Conservation (phyloP, 2,329 filamentous ascomycete genomes). For the Fusarium anthophilum region DNA sequence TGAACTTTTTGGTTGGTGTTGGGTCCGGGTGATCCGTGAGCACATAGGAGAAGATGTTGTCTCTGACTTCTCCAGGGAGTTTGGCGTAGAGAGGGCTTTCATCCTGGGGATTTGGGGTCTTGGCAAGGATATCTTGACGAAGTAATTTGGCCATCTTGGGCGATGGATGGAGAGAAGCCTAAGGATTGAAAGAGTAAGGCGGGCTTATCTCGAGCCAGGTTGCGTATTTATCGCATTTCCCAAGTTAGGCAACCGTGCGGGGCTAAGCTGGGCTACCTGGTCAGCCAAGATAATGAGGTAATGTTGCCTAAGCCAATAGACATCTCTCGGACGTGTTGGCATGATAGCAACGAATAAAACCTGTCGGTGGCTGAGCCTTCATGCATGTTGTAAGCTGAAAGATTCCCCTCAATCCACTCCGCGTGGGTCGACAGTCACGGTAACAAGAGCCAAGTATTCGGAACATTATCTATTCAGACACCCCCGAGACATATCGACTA, state of each 20-base stretch:
- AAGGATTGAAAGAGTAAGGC: neutral
- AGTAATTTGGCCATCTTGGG: neutral
- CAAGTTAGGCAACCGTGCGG: slow-evolving; percentile 21
- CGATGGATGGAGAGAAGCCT: too few relatives aligned
- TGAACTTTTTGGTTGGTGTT: slow-evolving; percentile 39
- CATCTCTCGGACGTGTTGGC: neutral
- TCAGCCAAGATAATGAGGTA: neutral
- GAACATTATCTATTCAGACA: neutral
- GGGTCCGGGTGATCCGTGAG: slow-evolving; percentile 52
- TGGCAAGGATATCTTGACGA: neutral
- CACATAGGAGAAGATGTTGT: slow-evolving; percentile 55
- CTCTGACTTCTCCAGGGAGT: slow-evolving; percentile 60
- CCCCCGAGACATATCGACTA: neutral
- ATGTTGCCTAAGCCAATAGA: neutral
- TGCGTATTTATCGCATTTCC: neutral
- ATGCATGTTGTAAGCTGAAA: neutral
- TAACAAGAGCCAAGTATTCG: too few relatives aligned
- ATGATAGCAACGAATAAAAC: neutral
- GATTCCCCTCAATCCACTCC: neutral
- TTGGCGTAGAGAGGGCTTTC: slow-evolving; percentile 46
- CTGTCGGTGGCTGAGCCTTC: neutral
- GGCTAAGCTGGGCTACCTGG: neutral
- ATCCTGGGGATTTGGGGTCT: neutral
- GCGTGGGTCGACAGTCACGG: neutral
- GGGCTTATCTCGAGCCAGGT: neutral